A percentile compares a stretch with the other conserved stretches of the same genome.
Evolutionary conservation across 345 rosid species (phyloP).

Genomic region (Syzygium oleosum): DNA sequence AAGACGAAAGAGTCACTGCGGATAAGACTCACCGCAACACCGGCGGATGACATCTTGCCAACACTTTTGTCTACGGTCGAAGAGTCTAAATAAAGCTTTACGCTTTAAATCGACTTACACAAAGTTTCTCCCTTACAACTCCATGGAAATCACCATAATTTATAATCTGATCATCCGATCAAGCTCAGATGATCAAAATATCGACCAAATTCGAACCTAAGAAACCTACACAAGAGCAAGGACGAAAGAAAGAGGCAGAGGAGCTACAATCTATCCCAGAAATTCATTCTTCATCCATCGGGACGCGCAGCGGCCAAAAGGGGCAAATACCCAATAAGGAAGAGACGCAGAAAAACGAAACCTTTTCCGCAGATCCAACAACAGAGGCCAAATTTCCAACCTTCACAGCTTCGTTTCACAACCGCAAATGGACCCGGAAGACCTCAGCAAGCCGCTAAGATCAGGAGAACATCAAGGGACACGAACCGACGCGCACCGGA

Average conservation of each 20-base stretch:
- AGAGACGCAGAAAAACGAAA: neutral
- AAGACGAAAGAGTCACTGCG: slow-evolving; percentile 16
- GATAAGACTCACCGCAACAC: slow-evolving; percentile 36
- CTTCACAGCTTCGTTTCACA: neutral
- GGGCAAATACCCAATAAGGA: neutral
- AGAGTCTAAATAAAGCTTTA: neutral
- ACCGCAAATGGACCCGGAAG: neutral
- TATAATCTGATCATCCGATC: neutral
- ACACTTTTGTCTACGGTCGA: neutral
- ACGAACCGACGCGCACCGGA: neutral
- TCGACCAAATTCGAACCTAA: neutral
- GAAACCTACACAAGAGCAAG: neutral
- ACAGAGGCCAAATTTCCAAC: neutral
- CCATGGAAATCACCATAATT: neutral
- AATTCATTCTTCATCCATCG: neutral
- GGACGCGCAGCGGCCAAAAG: neutral
- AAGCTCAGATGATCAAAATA: neutral
- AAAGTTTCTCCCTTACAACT: neutral
- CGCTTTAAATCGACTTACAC: neutral
- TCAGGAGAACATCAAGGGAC: neutral
- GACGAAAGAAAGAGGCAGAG: neutral
- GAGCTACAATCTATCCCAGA: neutral
- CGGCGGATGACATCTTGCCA: slow-evolving; percentile 44
- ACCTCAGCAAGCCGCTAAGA: neutral
- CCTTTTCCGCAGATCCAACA: neutral